Evolutionary conservation across 352 stramenopile species (phyloP), one percentile per base, ranked within the genome.

Genomic region (Peronosclerospora sorghi): DNA sequence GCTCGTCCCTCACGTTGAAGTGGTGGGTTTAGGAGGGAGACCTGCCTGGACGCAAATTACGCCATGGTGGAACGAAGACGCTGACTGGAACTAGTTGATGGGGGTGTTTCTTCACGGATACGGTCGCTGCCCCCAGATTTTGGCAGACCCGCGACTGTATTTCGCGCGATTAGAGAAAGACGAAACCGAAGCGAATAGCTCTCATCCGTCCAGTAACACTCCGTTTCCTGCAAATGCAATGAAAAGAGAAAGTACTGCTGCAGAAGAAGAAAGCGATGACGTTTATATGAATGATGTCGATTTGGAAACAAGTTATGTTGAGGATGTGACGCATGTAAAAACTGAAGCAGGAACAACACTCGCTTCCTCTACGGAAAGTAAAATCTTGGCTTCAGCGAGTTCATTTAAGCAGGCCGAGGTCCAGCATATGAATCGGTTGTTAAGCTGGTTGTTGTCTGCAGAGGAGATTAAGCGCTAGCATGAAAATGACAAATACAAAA

Each of bases 81-180:
- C 78, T 0, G 81, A 94, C 34, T 65, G 79, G 20, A 84, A 75
- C 48, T 49, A 91, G 48, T 54, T 90, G 15, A 73, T 84, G 23
- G 81, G 81, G 17, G 78, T 94, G n/a, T 94, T 90, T 36, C 54
- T 94, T 9, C 81, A 90, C 17, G 81, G 81, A 23, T 94, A 94
- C 32, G 81, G 81, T 8, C 81, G 81, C 12, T 90, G 74, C 38
- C 68, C 69, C 0, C 81, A 94, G 48, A 94, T 94, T 48, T 40
- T 91, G 1, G 62, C 62, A 14, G 81, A 94, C 26, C 56, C 73
- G 1, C 70, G 77, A 0, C 57, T 94, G 48, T 75, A 72, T 19
- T 94, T 94, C 47, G 60, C 63, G 0, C 58, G 73, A 43, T 65
- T 79, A 17, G 75, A 86, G 32, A 69, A 82, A 49, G 67, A 51